phyloP scores from a whole-genome alignment of 2,329 filamentous ascomycete species.

The Corinectria fuckeliana region DNA sequence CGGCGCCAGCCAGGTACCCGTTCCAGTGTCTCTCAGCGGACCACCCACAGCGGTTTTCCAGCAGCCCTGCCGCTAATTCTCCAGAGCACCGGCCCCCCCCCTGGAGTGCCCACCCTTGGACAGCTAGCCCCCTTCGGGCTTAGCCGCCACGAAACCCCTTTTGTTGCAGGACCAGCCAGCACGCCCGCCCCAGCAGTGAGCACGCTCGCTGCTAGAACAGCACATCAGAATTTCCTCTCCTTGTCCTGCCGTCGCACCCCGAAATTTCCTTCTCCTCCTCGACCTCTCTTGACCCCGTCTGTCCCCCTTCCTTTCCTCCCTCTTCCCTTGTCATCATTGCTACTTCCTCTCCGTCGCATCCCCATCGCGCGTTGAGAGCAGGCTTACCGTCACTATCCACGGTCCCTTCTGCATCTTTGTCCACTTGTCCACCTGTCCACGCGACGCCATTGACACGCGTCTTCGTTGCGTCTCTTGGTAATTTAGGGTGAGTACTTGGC shows the following conservation, averaged over 20 bases:
- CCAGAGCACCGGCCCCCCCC: slow-evolving; percentile 32
- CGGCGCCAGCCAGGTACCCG: slow-evolving; percentile 10
- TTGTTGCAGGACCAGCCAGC: slow-evolving; percentile 38
- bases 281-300: slow-evolving; percentile 29
- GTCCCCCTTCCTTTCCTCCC: slow-evolving; percentile 33
- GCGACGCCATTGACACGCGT: slow-evolving; percentile 46
- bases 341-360: slow-evolving; percentile 43
- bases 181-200: slow-evolving; percentile 36
- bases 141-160: slow-evolving; percentile 44
- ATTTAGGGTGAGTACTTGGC: slow-evolving; percentile 36
- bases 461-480: slow-evolving; percentile 41
- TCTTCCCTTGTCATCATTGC: slow-evolving; percentile 46
- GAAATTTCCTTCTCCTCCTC: slow-evolving; percentile 39
- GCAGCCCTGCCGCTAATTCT: slow-evolving; percentile 40
- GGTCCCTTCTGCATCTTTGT: slow-evolving; percentile 38
- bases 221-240: slow-evolving; percentile 44
- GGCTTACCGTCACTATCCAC: slow-evolving; percentile 27
- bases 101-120: slow-evolving; percentile 16
- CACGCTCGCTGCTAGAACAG: slow-evolving; percentile 40
- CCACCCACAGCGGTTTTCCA: slow-evolving; percentile 23
- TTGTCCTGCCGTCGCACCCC: slow-evolving; percentile 40
- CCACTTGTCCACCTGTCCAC: slow-evolving; percentile 38
- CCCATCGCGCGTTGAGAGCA: slow-evolving; percentile 38
- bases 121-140: slow-evolving; percentile 32
- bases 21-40: slow-evolving; percentile 13